Percentiles rank a stretch among this genome's conserved stretches.
These are phyloP conservation scores for Escovopsis sp. DNA, from an alignment of 2,329 filamentous ascomycete genomes.

Conservation along the genomic window DNA sequence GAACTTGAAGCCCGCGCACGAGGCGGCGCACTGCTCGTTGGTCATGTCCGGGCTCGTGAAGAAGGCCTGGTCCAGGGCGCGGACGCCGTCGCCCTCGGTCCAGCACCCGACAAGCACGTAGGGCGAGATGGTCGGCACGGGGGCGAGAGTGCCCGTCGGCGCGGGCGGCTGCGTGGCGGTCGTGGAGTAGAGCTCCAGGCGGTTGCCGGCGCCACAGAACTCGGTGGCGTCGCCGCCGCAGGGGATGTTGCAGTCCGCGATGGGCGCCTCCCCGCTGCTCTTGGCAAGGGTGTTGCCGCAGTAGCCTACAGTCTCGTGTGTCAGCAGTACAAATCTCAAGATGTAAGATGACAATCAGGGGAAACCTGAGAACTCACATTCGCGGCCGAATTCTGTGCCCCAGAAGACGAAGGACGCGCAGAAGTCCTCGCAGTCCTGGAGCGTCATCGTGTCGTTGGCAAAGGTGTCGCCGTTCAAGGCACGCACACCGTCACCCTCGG, in stretches of 20 bases:
- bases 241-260: constrained; percentile 22
- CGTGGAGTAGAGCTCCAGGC: constrained; percentile 29
- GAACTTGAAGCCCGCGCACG: constrained; percentile 23
- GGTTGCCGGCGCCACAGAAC: constrained; percentile 28
- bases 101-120: constrained; percentile 27
- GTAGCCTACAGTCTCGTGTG: constrained; percentile 19
- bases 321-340: too few species aligned
- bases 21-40: constrained; percentile 18
- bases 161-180: constrained; percentile 19
- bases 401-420: constrained; percentile 33
- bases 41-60: constrained; percentile 17
- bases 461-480: constrained; percentile 26
- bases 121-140: constrained; percentile 10
- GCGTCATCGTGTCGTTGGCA: constrained; percentile 34
- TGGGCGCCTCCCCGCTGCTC: constrained; percentile 14
- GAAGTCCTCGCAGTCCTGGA: constrained; percentile 31
- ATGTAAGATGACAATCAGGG: neutral
- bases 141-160: constrained; percentile 12
- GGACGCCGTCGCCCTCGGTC: constrained; percentile 20
- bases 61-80: constrained; percentile 18
- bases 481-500: constrained; percentile 28
- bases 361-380: constrained; percentile 25
- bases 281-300: constrained; percentile 29
- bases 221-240: constrained; percentile 27
- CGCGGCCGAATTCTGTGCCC: constrained; percentile 36